A percentile compares a stretch with the other conserved stretches of the same genome.
phyloP scores from a whole-genome alignment of 371 early-diverging fungal genomes.

The Lichtheimia ramosa region DNA sequence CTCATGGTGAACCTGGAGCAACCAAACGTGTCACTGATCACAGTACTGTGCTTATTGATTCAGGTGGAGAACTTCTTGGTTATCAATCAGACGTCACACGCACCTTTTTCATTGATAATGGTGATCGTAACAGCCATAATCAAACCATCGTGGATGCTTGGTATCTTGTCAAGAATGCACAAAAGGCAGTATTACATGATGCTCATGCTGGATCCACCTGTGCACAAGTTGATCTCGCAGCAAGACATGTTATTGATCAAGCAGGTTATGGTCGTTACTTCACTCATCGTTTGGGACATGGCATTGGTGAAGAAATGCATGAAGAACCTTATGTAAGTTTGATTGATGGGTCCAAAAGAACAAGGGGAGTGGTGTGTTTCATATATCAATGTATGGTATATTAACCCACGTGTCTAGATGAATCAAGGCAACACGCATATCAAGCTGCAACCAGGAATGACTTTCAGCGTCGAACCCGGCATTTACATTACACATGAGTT shows the following conservation, averaged over 20 bases:
- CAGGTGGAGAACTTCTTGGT: conserved; percentile 53
- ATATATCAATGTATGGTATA: background rate
- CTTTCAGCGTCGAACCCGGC: conserved; percentile 63
- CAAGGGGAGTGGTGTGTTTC: background rate
- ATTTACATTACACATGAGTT: conserved; percentile 48
- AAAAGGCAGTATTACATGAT: conserved; percentile 41
- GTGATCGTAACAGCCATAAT: conserved; percentile 30
- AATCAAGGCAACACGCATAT: conserved; percentile 51
- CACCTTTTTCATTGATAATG: conserved; percentile 45
- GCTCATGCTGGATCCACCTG: conserved; percentile 31
- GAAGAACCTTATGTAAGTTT: conserved; percentile 54
- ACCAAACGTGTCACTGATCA: conserved; percentile 34
- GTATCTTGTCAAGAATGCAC: conserved; percentile 53
- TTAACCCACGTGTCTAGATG: conserved; percentile 18
- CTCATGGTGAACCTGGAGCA: conserved; percentile 55
- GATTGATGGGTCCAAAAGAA: background rate
- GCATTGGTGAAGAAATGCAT: conserved; percentile 60
- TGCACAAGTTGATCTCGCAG: conserved; percentile 55
- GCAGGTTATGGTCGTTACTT: conserved; percentile 51
- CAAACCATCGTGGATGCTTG: conserved; percentile 55
- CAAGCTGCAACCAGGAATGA: conserved; percentile 50
- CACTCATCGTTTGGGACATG: conserved; percentile 63
- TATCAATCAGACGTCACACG: conserved; percentile 47
- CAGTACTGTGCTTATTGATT: conserved; percentile 56
- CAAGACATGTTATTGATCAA: conserved; percentile 41